Conservation (phyloP, 1,284 basidiomycete genomes). For the Hemileia vastatrix region DNA sequence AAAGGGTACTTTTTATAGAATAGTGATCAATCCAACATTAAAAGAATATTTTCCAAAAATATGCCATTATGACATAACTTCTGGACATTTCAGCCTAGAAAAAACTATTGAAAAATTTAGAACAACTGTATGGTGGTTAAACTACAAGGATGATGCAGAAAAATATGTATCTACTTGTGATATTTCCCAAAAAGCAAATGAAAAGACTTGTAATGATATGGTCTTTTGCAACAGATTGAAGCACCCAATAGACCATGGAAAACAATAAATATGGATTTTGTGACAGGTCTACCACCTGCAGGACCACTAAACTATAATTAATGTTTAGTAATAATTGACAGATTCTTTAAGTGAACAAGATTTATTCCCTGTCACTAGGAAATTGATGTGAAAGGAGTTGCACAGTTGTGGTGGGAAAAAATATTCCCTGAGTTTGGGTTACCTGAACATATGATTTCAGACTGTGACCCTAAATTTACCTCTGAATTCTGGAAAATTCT, state of each 20-base stretch:
- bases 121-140: conserved; percentile 5
- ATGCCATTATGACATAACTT: not conserved
- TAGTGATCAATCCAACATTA: not conserved
- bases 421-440: conserved; percentile 36
- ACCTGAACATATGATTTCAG: conserved; percentile 46
- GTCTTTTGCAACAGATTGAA: not conserved
- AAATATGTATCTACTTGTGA: not conserved
- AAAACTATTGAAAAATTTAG: not conserved
- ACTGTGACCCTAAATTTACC: conserved; percentile 48
- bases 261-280: conserved; percentile 7
- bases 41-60: not conserved
- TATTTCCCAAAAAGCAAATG: not conserved
- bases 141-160: not conserved
- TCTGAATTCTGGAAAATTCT: conserved; percentile 48
- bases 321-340: conserved; percentile 2
- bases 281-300: not conserved
- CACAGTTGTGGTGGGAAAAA: not conserved
- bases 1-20: not conserved
- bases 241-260: not conserved
- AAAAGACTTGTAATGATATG: conserved; percentile 5
- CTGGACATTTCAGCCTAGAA: not conserved
- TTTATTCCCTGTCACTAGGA: not conserved
- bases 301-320: not conserved
- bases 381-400: not conserved
- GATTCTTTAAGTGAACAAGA: not conserved